Evolutionary conservation across 2,329 filamentous ascomycete species (phyloP), one percentile per base, ranked within the genome.

Genomic region (Curvularia lunata): DNA sequence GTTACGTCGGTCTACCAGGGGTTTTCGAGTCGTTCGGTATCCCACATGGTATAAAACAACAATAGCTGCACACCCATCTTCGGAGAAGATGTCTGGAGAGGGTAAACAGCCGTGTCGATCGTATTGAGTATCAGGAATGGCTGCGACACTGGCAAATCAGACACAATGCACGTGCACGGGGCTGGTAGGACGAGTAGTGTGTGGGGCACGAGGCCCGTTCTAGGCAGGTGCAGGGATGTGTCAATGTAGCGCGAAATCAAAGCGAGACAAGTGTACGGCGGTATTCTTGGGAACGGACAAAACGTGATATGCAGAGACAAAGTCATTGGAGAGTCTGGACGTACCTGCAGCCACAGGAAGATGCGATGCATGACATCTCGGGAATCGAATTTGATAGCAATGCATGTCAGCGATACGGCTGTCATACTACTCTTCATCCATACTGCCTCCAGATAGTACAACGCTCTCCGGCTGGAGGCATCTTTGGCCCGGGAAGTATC

Each of bases 401-500:
- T 45, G 28, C 43, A 41, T 32, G 18, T 40, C 28, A 37, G 27
- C 28, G 40, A 43, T 21, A 23, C 40, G 47, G 37, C 43, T 34
- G 43, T 43, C 16, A 53, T 27, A 19, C 30, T 30, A 30, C 19
- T 48, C 40, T 18, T 70, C 58, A 73, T 19, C 69, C 71, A 47
- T 64, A 73, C 16, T 58, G 63, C 42, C 73, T 64, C 71, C 72
- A 76, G 12, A 69, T 43, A 5, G 73, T 76, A 9, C 48, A 53
- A 21, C 56, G 61, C 46, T 65, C 41, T 12, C 64, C 62, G 8
- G 34, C 23, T 1, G 66, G 66, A 8, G 78, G 77, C 13, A 62
- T 60, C 19, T 65, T 60, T 13, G 78, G 76, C 5, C 80, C 80
- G 3, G 80, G 80, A 28, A 81, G 59, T 40, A 82, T 80, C 63